phyloP scores from a whole-genome alignment of 306 rosid species.

The Cicer pinnatifidum region DNA sequence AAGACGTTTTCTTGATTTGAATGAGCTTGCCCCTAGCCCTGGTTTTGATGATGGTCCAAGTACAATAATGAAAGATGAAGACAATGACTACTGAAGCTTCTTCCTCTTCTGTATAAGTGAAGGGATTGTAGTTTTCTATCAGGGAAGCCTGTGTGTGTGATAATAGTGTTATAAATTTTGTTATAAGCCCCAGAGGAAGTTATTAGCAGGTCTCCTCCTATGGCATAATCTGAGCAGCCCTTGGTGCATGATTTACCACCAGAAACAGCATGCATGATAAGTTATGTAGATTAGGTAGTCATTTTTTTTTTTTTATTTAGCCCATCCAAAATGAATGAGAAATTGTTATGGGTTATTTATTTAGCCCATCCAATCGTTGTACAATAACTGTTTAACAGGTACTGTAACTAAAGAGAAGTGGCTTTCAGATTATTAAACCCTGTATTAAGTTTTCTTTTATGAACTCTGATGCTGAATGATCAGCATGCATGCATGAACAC shows the following conservation, averaged over 20 bases:
- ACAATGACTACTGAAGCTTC: conserved; percentile 67
- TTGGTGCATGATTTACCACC: conserved; percentile 64
- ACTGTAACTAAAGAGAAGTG: conserved; percentile 63
- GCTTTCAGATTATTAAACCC: conserved; percentile 54
- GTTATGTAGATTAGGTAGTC: conserved; percentile 88
- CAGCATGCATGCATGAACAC: conserved; percentile 4
- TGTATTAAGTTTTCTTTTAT: conserved; percentile 42
- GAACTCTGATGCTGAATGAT: conserved; percentile 16
- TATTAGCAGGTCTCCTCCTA: conserved; percentile 61
- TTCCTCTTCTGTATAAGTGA: conserved; percentile 47
- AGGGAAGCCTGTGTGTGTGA: conserved; percentile 68
- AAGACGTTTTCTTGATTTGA: conserved; percentile 89
- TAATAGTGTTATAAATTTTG: conserved; percentile 79
- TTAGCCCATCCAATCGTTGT: conserved; percentile 75
- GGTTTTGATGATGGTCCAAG: conserved; percentile 86
- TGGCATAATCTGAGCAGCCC: conserved; percentile 65
- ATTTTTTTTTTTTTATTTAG: conserved; percentile 71
- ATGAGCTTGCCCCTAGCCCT: conserved; percentile 93
- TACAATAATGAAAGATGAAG: conserved; percentile 72
- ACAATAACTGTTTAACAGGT: conserved; percentile 67
- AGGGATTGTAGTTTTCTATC: conserved; percentile 45
- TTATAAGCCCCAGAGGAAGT: conserved; percentile 64
- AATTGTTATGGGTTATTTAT: conserved; percentile 65
- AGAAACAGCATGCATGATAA: conserved; percentile 69
- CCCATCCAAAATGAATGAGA: conserved; percentile 65